Percentiles rank a stretch among this genome's conserved stretches.
Evolutionary conservation across 768 basidiomycete species (phyloP).

Genomic region (Lactifluus volemus): DNA sequence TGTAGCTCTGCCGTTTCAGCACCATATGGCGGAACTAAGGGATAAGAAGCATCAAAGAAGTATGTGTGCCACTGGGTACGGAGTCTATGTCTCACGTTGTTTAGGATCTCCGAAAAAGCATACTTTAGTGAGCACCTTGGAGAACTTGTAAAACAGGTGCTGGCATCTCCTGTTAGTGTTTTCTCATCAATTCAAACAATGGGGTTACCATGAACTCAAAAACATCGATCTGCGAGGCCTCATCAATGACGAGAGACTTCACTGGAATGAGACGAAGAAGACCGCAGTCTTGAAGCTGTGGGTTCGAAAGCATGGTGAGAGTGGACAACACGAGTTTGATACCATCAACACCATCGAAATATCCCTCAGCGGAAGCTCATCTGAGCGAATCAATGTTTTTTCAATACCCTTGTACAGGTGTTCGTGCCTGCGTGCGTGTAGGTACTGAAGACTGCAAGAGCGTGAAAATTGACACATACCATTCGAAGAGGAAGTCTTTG

Average conservation of each 20-base stretch:
- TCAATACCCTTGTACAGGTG: constrained; percentile 34
- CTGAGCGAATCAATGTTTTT: constrained; percentile 32
- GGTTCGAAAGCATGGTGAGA: constrained; percentile 43
- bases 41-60: not conserved
- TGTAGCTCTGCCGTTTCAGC: constrained; percentile 32
- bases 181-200: not conserved
- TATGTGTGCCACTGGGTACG: too few relatives aligned
- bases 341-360: constrained; percentile 25
- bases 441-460: not conserved
- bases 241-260: constrained; percentile 44
- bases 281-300: constrained; percentile 27
- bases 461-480: constrained; percentile 17
- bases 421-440: constrained; percentile 37
- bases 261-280: constrained; percentile 34
- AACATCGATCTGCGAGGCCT: constrained; percentile 44
- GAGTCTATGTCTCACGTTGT: constrained; percentile 32
- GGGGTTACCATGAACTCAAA: constrained; percentile 39
- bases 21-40: constrained; percentile 44
- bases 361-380: constrained; percentile 28
- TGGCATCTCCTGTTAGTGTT: constrained; percentile 18
- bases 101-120: constrained; percentile 49
- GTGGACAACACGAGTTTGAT: constrained; percentile 38
- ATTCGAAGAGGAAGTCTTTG: constrained; percentile 24
- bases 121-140: constrained; percentile 31
- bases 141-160: constrained; percentile 38